A percentile compares a stretch with the other conserved stretches of the same genome.
Conservation (phyloP, 331 rosid genomes). For the Quercus phellos region DNA sequence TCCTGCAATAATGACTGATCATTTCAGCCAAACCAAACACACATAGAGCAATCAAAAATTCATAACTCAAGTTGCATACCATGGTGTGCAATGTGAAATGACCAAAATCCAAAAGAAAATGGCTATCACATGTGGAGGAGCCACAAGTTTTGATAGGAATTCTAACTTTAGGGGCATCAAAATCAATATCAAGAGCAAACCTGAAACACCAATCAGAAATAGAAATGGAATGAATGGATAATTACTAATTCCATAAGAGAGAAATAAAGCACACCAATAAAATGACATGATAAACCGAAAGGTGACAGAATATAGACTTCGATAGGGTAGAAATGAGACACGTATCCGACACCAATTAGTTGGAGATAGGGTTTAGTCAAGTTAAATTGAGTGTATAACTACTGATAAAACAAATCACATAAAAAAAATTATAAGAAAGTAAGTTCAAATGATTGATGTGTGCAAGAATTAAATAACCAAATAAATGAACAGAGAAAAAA, state of each 20-base stretch:
- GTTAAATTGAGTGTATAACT: not conserved
- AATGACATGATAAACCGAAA: not conserved
- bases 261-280: not conserved
- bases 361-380: not conserved
- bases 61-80: conserved; percentile 42
- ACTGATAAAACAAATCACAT: not conserved
- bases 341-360: not conserved
- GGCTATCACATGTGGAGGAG: conserved; percentile 68
- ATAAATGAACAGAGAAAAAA: conserved; percentile 1
- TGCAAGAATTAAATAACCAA: not conserved
- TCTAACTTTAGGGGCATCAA: conserved; percentile 97
- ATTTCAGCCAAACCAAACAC: conserved; percentile 24
- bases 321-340: not conserved
- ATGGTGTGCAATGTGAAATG: conserved; percentile 81
- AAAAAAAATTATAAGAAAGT: not conserved
- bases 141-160: conserved; percentile 70
- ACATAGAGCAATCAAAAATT: conserved; percentile 18
- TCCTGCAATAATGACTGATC: conserved; percentile 48
- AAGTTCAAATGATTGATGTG: not conserved
- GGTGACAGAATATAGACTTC: not conserved
- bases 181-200: conserved; percentile 91
- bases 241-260: not conserved
- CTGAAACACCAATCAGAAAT: conserved; percentile 48
- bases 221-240: conserved; percentile 3
- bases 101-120: conserved; percentile 94